These are phyloP conservation scores for Neopestalotiopsis clavispora DNA, from an alignment of 2,329 filamentous ascomycete genomes.

Conservation along the genomic window DNA sequence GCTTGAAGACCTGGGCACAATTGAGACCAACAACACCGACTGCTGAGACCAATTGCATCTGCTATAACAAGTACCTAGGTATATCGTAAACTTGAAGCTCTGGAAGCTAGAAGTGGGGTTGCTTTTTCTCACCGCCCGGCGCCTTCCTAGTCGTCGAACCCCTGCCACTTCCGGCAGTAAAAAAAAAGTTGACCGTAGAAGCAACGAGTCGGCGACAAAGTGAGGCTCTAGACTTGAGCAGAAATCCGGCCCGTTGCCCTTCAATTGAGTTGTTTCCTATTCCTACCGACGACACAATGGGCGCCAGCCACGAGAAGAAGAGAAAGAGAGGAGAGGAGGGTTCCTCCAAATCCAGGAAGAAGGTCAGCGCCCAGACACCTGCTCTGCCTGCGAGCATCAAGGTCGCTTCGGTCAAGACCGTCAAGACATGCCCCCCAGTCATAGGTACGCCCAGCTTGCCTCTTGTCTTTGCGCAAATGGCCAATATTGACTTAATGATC, in stretches of 20 bases:
- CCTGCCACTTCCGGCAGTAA: conserved; percentile 12
- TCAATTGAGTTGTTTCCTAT: background rate
- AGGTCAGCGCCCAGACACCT: conserved; percentile 51
- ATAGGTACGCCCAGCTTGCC: conserved; percentile 46
- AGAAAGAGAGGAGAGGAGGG: conserved; percentile 55
- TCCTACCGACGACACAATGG: conserved; percentile 36
- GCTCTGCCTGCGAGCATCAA: conserved; percentile 42
- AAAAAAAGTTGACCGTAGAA: conserved; percentile 15
- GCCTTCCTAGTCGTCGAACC: background rate
- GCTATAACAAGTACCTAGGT: background rate
- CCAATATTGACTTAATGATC: background rate
- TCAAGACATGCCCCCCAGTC: conserved; percentile 55
- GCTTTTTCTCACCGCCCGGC: conserved; percentile 14
- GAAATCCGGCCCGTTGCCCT: background rate
- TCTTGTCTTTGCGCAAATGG: background rate
- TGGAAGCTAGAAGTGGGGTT: conserved; percentile 10
- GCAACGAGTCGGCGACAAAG: background rate
- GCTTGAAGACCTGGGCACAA: no score
- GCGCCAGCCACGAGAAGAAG: conserved; percentile 51
- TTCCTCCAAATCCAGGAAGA: conserved; percentile 52
- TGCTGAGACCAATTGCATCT: no score
- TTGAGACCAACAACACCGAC: background rate
- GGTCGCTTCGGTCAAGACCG: conserved; percentile 51
- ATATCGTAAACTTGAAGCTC: background rate
- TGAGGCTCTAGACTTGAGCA: background rate